Base-by-base conservation (phyloP, 2,329 filamentous ascomycete species). In the Ophiostoma himal-ulmi region DNA sequence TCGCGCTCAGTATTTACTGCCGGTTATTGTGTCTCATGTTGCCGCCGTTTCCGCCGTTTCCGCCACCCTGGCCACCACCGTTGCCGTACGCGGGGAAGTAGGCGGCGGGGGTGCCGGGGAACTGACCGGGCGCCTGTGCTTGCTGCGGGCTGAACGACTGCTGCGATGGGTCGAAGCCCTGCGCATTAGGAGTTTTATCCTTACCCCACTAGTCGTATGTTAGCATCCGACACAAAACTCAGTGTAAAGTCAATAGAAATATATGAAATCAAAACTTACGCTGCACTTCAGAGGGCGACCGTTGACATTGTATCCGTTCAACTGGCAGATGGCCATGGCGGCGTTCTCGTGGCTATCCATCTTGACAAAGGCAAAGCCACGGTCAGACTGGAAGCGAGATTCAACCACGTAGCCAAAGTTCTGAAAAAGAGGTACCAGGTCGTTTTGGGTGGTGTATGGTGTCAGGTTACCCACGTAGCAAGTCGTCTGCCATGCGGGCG, bases 281-380 rank as follows among this genome's bases (percentile, higher is more conserved):
- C 94, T 98, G 86, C 95, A 99, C 86, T 99, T 99, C 76, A 99
- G 82, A 69, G 95, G 95, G 75, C 95, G 90, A 69, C 95, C 95
- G 77, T 99, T 97, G 76, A 99, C 94, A 75, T 97, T 96, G 83
- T 98, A 99, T 41, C 94, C 94, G 76, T 94, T 98, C 77, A 99
- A 86, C 79, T 98, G 94, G 82, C 95, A 99, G 77, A 99, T 99
- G 44, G 94, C 93, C 91, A 97, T 97, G 70, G 95, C 94, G 3
- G 95, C 95, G 77, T 97, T 97, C 82, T 99, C 95, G 78, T 99
- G 95, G 7, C 89, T 91, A 79, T 99, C 95, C 94, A 99, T 97
- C 85, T 99, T 99, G 81, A 99, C 93, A 80, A 99, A 99, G 8
- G 95, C 93, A 79, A 99, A 99, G 17, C 95, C 95, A 75, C 95